These are phyloP conservation scores for Ophiocordyceps camponoti-leonardi DNA, from an alignment of 2,329 filamentous ascomycete genomes.

Conservation along the genomic window DNA sequence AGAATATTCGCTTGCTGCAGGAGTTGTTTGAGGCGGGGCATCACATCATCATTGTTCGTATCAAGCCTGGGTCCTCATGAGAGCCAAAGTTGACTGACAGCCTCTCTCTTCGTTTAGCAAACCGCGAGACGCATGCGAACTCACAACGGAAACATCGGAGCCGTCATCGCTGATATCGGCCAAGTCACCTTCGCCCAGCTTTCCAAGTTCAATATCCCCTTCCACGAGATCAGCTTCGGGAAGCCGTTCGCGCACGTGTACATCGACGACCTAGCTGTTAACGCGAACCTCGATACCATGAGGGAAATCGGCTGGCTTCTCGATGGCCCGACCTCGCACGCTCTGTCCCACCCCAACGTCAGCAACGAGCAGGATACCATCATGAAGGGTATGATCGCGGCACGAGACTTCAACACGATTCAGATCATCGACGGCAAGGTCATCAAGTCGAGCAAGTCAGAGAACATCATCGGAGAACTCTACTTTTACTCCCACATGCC, in stretches of 20 bases:
- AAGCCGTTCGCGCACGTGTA: conserved; percentile 14
- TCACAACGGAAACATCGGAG: conserved; percentile 11
- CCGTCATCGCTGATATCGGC: conserved; percentile 11
- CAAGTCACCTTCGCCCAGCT: conserved; percentile 10
- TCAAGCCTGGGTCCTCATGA: no score
- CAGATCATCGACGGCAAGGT: conserved; percentile 12
- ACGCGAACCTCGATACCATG: neutral
- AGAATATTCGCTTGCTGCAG: conserved; percentile 12
- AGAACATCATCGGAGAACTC: conserved; percentile 14
- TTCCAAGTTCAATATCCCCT: conserved; percentile 10
- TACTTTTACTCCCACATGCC: conserved; percentile 15
- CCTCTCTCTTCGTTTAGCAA: conserved; percentile 1
- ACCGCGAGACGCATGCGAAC: conserved; percentile 12
- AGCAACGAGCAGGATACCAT: conserved; percentile 4
- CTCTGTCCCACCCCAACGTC: neutral
- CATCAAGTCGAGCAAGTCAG: conserved; percentile 13
- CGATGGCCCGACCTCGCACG: conserved; percentile 7
- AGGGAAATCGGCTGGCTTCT: conserved; percentile 10
- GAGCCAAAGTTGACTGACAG: neutral
- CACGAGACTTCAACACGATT: conserved; percentile 14
- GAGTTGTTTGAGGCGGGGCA: conserved; percentile 12
- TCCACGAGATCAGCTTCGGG: conserved; percentile 13
- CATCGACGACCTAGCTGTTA: conserved; percentile 8
- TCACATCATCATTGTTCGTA: conserved; percentile 13
- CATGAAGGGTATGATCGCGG: conserved; percentile 11